Base-by-base conservation (phyloP, 371 early-diverging fungal species). In the Mucor mucedo region DNA sequence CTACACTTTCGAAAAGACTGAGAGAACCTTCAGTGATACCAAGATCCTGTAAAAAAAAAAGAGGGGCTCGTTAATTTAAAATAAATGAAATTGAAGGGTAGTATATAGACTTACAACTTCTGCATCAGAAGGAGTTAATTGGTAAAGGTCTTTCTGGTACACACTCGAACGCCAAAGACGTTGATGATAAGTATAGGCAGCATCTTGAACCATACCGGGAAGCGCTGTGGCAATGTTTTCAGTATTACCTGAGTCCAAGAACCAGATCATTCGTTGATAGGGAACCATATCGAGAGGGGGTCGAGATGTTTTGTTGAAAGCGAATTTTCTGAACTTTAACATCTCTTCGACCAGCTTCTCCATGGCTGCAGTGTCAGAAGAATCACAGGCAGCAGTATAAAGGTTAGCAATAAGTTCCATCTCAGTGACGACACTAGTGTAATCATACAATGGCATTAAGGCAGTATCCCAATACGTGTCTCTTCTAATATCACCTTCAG, bases 221-320 rank as follows among this genome's bases (percentile, higher is more conserved):
- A 79, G 57, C 14, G 56, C 58, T 11, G 55, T 41, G 7, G 65
- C 35, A 9, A 68, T 66, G 14, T 68, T 70, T 13, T 66, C 54
- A 45, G 63, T 62, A 52, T 75, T 71, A 27, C 44, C 42, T 47
- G 58, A 53, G 47, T 89, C 87, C 55, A 88, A 77, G 35, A 80
- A 69, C 90, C 90, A 90, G n/a, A 84, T 68, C 48, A 89, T 45
- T 14, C 88, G 85, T 59, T 89, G 88, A 55, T 90, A 83, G 39
- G 89, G 84, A 14, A 86, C 84, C 63, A 91, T 70, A 72, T 90
- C 87, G 30, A 82, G 59, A 9, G 92, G 87, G 35, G 84, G 75
- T 27, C 91, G 85, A 3, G 87, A 85, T 0, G 88, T 80, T 1
- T 78, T 69, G 44, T 77, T 67, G n/a, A 90, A 58, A 7, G 74